These are phyloP conservation scores for Nothomitra cinnamomea DNA, from an alignment of 2,329 filamentous ascomycete species.

Conservation along the genomic window DNA sequence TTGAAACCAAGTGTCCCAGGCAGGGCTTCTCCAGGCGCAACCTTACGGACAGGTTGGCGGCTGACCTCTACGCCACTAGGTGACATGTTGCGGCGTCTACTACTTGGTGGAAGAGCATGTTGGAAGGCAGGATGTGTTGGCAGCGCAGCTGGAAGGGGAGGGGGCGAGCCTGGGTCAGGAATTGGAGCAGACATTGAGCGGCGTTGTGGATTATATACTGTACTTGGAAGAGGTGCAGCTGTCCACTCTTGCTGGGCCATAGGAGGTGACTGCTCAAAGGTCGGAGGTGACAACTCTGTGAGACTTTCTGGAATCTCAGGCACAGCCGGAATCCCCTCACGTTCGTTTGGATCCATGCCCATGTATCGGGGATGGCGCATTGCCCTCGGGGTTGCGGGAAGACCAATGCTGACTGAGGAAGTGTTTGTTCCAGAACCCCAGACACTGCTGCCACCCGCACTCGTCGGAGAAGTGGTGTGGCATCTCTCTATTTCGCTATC, in stretches of 20 bases:
- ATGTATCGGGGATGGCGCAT: conserved; percentile 68
- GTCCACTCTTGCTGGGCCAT: no score
- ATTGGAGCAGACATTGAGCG: conserved; percentile 46
- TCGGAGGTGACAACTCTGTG: conserved; percentile 6
- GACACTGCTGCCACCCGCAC: not conserved
- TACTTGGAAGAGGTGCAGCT: not conserved
- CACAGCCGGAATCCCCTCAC: conserved; percentile 33
- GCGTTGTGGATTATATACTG: conserved; percentile 11
- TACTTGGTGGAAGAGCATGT: conserved; percentile 16
- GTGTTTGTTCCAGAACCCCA: conserved; percentile 23
- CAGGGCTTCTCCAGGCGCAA: conserved; percentile 4
- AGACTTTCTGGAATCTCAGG: conserved; percentile 30
- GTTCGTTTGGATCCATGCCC: conserved; percentile 31
- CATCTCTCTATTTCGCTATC: not conserved
- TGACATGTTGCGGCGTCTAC: conserved; percentile 1
- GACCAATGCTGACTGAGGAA: conserved; percentile 42
- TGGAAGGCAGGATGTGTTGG: conserved; percentile 28
- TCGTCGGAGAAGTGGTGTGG: not conserved
- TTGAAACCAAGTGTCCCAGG: conserved; percentile 5
- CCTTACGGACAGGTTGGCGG: not conserved
- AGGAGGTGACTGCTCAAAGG: no score
- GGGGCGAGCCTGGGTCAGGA: conserved; percentile 12
- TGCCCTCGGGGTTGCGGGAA: conserved; percentile 81
- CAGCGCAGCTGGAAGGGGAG: conserved; percentile 17
- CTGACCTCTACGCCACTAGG: not conserved